These are phyloP conservation scores for Cucurbita ficifolia DNA, from an alignment of 306 rosid genomes.

Conservation along the genomic window DNA sequence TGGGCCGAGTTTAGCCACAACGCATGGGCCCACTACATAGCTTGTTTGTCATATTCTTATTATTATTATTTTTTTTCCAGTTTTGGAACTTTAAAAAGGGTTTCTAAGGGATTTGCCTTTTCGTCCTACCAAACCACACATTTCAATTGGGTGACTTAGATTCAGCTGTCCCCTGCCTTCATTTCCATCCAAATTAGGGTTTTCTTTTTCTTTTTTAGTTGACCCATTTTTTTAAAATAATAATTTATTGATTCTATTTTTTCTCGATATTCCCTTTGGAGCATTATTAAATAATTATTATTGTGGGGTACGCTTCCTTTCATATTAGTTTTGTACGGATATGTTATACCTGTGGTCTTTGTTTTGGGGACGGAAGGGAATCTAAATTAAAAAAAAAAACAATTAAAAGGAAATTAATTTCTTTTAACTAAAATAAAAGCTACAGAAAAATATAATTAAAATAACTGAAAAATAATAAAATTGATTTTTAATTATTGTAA, in stretches of 20 bases:
- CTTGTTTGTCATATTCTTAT: not conserved
- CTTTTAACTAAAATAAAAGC: too few species aligned
- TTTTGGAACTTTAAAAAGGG: not conserved
- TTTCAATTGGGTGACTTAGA: not conserved
- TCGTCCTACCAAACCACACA: not conserved
- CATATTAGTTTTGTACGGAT: not conserved
- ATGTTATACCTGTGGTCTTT: not conserved
- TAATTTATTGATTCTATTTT: not conserved
- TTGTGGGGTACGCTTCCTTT: not conserved
- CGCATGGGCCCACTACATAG: not conserved
- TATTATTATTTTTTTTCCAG: not conserved
- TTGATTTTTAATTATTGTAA: too few species aligned
- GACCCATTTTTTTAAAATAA: too few species aligned
- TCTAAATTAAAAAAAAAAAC: not conserved
- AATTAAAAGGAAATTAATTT: too few species aligned
- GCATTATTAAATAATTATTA: not conserved
- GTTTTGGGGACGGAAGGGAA: not conserved
- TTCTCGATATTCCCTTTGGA: not conserved
- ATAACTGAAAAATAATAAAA: too few species aligned
- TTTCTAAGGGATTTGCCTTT: not conserved
- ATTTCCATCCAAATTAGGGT: not conserved
- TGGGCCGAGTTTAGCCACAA: conserved; percentile 1
- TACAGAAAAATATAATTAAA: too few species aligned
- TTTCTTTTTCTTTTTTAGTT: not conserved
- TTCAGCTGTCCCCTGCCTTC: not conserved